Conservation (phyloP, 1,139 yeast species). For the Zygoascus meyerae region DNA sequence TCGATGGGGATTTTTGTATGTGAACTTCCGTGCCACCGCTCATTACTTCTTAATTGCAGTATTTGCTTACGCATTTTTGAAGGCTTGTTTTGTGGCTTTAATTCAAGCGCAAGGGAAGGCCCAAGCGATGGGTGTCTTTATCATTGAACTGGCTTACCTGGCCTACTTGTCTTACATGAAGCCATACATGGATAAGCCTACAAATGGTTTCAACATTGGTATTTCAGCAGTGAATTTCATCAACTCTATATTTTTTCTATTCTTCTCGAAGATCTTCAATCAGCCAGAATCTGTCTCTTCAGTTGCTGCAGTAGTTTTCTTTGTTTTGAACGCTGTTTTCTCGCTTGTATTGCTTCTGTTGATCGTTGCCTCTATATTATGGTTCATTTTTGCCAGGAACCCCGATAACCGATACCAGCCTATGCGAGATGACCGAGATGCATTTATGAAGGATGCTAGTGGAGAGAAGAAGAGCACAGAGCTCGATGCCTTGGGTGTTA, state of each 20-base stretch:
- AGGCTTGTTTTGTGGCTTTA: conserved; percentile 81
- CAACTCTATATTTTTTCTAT: conserved; percentile 79
- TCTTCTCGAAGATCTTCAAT: conserved; percentile 77
- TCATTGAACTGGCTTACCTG: conserved; percentile 65
- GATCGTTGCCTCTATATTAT: conserved; percentile 79
- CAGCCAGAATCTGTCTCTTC: conserved; percentile 87
- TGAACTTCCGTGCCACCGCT: conserved; percentile 81
- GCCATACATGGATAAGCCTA: conserved; percentile 93
- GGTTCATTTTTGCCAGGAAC: conserved; percentile 80
- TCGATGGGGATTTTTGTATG: conserved; percentile 87
- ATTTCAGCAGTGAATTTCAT: conserved; percentile 73
- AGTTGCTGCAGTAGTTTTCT: conserved; percentile 88
- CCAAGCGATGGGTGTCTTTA: conserved; percentile 73
- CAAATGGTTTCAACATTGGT: conserved; percentile 84
- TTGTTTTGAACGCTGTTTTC: conserved; percentile 81
- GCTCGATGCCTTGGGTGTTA: conserved; percentile 80
- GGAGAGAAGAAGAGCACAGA: conserved; percentile 48
- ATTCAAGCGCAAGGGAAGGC: conserved; percentile 73
- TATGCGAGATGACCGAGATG: conserved; percentile 92
- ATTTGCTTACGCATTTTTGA: conserved; percentile 59
- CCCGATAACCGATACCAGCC: conserved; percentile 97
- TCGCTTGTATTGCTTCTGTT: conserved; percentile 76
- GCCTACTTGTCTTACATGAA: conserved; percentile 59
- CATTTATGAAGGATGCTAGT: conserved; percentile 63
- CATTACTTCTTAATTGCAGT: conserved; percentile 74